phyloP scores from a whole-genome alignment of 2,329 filamentous ascomycete genomes.

The Penicillium sp. region DNA sequence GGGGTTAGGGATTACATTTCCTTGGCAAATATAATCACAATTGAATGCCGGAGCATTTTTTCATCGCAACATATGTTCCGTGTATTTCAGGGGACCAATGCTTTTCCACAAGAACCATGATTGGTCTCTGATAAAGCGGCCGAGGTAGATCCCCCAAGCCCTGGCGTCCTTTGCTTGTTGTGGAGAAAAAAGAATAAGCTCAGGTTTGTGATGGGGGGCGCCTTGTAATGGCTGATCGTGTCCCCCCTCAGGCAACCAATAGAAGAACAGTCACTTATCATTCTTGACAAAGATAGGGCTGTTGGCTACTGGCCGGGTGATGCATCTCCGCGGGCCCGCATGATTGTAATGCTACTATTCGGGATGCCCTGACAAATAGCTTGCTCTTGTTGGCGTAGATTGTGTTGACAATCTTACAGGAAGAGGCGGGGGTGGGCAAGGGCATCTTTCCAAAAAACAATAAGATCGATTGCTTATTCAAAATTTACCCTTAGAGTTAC shows the following conservation, averaged over 20 bases:
- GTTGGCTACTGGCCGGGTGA: not conserved
- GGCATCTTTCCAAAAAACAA: not conserved
- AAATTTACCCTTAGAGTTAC: not conserved
- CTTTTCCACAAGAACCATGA: not conserved
- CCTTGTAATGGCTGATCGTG: not conserved
- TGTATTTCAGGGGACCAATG: not conserved
- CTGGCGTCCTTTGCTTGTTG: not conserved
- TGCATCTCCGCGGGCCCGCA: slow-evolving; percentile 3
- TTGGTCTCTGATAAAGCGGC: not conserved
- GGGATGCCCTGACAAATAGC: not conserved
- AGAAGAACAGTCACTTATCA: slow-evolving; percentile 15
- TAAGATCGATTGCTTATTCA: not conserved
- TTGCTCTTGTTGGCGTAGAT: not conserved
- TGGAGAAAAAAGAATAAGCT: slow-evolving; percentile 1
- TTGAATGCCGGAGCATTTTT: not conserved
- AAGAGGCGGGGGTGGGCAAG: no score
- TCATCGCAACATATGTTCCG: not conserved
- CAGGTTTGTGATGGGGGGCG: not conserved
- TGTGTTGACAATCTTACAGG: not conserved
- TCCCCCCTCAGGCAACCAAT: slow-evolving; percentile 9
- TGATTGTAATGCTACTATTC: not conserved
- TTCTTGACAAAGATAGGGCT: slow-evolving; percentile 4
- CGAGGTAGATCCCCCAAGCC: not conserved
- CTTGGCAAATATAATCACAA: not conserved
- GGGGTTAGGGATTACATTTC: not conserved